Percentiles rank a stretch among this genome's conserved stretches.
phyloP scores from a whole-genome alignment of 2,329 filamentous ascomycete genomes.

The Dissoconium aciculare region DNA sequence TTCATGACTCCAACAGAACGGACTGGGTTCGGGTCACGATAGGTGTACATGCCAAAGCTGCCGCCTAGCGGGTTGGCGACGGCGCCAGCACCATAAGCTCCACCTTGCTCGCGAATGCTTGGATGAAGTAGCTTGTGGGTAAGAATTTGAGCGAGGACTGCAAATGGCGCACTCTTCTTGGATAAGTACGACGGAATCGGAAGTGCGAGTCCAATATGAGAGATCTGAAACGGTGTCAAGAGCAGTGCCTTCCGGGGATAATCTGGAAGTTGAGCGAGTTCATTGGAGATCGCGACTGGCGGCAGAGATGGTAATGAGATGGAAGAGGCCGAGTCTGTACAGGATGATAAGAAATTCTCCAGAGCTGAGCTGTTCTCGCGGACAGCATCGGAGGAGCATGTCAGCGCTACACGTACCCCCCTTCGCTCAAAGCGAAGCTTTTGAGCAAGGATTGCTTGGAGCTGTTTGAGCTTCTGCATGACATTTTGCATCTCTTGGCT shows the following conservation, averaged over 20 bases:
- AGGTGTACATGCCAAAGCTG: slow-evolving; percentile 87
- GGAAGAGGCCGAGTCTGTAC: neutral
- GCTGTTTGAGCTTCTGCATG: slow-evolving; percentile 59
- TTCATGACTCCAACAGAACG: slow-evolving; percentile 79
- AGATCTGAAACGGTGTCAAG: slow-evolving; percentile 70
- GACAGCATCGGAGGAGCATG: slow-evolving; percentile 64
- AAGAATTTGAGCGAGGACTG: slow-evolving; percentile 77
- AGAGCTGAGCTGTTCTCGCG: slow-evolving; percentile 56
- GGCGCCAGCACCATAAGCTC: slow-evolving; percentile 86
- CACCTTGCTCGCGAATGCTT: slow-evolving; percentile 94
- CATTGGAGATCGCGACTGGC: neutral
- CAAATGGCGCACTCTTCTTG: slow-evolving; percentile 60
- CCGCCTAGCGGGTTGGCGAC: slow-evolving; percentile 68
- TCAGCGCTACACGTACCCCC: slow-evolving; percentile 63
- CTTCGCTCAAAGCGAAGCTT: neutral
- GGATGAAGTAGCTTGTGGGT: slow-evolving; percentile 95
- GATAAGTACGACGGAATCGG: slow-evolving; percentile 74
- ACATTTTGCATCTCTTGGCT: slow-evolving; percentile 32
- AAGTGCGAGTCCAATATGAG: slow-evolving; percentile 73
- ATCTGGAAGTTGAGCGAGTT: neutral
- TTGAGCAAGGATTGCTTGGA: slow-evolving; percentile 50
- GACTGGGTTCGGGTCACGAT: slow-evolving; percentile 85
- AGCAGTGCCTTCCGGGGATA: slow-evolving; percentile 5
- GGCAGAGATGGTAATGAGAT: too few relatives aligned
- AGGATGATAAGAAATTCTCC: slow-evolving; percentile 47